Evolutionary conservation across 129 eudicot genomes (phyloP).

Genomic region (Centrapalus pauciflorus): DNA sequence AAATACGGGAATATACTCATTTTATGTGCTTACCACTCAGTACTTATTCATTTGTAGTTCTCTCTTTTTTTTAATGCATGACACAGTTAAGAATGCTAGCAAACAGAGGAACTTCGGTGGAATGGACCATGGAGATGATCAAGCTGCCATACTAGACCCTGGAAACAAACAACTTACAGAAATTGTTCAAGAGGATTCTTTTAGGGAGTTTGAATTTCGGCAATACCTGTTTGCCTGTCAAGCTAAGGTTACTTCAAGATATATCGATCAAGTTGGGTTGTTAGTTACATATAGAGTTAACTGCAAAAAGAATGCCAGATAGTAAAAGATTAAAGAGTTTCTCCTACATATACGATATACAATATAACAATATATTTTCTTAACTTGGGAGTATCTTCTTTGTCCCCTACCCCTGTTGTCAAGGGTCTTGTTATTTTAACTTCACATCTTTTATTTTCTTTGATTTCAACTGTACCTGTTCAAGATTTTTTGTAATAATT

Average conservation of each 20-base stretch:
- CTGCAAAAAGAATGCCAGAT: no score
- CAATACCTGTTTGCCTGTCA: slow-evolving; percentile 95
- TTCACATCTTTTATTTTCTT: neutral
- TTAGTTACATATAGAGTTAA: neutral
- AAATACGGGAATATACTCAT: neutral
- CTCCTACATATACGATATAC: no score
- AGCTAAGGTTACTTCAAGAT: slow-evolving; percentile 64
- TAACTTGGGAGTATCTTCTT: no score
- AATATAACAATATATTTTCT: no score
- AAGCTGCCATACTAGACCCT: slow-evolving; percentile 72
- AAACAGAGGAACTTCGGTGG: slow-evolving; percentile 83
- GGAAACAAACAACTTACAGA: slow-evolving; percentile 63
- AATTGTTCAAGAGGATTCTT: slow-evolving; percentile 91
- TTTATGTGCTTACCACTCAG: neutral
- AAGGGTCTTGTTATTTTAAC: no score
- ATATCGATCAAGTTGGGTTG: neutral
- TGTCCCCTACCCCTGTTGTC: no score
- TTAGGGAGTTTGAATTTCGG: slow-evolving; percentile 86
- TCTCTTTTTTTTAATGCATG: slow-evolving; percentile 8
- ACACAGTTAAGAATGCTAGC: slow-evolving; percentile 62
- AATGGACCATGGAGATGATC: slow-evolving; percentile 80
- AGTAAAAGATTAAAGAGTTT: no score
- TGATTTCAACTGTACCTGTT: neutral
- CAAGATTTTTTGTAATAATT: neutral
- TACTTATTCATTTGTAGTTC: neutral